These are phyloP conservation scores for Penicillium pulvis DNA, from an alignment of 495 filamentous ascomycete genomes.

Conservation along the genomic window DNA sequence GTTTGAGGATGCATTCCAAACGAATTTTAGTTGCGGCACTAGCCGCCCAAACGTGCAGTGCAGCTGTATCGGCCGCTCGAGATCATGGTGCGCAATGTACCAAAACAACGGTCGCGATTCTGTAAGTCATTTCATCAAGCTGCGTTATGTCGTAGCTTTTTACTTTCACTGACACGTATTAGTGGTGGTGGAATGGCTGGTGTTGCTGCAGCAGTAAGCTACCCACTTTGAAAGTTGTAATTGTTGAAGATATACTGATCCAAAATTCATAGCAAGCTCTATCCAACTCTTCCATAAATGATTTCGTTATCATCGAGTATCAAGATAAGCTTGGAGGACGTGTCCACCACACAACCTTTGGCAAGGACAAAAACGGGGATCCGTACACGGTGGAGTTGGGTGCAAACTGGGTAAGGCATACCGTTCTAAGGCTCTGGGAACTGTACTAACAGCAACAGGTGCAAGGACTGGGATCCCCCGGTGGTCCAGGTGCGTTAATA, in stretches of 20 bases:
- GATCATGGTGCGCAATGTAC: conserved; percentile 25
- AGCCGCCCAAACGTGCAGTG: conserved; percentile 15
- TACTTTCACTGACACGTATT: not conserved
- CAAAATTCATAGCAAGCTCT: conserved; percentile 18
- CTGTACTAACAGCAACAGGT: conserved; percentile 9
- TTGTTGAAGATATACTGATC: not conserved
- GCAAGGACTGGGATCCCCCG: conserved; percentile 23
- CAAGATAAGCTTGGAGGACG: conserved; percentile 23
- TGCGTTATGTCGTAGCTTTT: not conserved
- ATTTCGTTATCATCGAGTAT: conserved; percentile 27
- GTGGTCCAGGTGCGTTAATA: conserved; percentile 17
- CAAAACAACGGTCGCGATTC: conserved; percentile 36
- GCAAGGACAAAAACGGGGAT: conserved; percentile 20
- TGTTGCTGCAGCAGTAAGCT: conserved; percentile 62
- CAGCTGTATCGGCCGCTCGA: conserved; percentile 13
- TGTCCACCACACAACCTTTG: conserved; percentile 20
- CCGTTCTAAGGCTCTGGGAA: not conserved
- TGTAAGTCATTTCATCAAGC: conserved; percentile 20
- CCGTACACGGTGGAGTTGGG: conserved; percentile 24
- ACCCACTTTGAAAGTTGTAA: not conserved
- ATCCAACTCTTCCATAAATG: conserved; percentile 21
- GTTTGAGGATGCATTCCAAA: conserved; percentile 13
- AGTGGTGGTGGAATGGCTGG: conserved; percentile 52
- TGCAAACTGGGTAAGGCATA: conserved; percentile 21
- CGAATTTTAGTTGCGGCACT: conserved; percentile 14